Evolutionary conservation across 1,139 yeast species (phyloP).

Genomic region (Sugiyamaella neomexicana): DNA sequence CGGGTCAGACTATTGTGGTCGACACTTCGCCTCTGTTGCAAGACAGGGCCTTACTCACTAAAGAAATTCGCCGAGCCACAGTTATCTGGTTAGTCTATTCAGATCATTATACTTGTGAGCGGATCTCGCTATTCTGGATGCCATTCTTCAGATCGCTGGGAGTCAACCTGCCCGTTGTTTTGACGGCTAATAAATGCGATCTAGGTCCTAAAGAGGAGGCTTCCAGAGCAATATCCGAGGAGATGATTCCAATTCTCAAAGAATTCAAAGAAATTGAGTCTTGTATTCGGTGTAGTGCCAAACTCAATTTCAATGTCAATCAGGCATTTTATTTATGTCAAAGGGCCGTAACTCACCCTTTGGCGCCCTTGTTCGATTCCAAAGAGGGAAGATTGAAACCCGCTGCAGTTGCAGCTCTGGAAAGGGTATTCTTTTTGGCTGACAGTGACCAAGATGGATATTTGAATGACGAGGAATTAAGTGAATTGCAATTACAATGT

Average conservation of each 20-base stretch:
- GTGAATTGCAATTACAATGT: conserved; percentile 68
- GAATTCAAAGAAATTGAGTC: conserved; percentile 95
- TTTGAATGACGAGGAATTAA: conserved; percentile 67
- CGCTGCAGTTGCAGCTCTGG: conserved; percentile 70
- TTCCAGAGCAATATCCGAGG: conserved; percentile 53
- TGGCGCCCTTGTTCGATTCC: conserved; percentile 93
- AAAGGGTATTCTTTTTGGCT: conserved; percentile 76
- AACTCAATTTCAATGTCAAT: conserved; percentile 75
- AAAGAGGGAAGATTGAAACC: conserved; percentile 82
- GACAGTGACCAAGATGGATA: conserved; percentile 90
- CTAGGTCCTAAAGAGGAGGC: conserved; percentile 37
- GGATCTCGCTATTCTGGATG: conserved; percentile 91
- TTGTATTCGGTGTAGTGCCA: conserved; percentile 85
- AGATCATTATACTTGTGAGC: conserved; percentile 91
- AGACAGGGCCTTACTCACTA: conserved; percentile 60
- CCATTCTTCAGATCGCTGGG: conserved; percentile 90
- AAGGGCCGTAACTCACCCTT: conserved; percentile 86
- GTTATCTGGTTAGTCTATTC: conserved; percentile 91
- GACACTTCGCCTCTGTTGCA: conserved; percentile 67
- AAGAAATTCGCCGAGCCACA: conserved; percentile 79
- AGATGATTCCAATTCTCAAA: conserved; percentile 78
- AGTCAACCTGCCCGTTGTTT: conserved; percentile 82
- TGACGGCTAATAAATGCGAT: conserved; percentile 85
- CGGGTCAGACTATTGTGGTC: conserved; percentile 60
- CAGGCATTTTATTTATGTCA: conserved; percentile 88